Evolutionary conservation across 805 yeast species (phyloP), one percentile per base, ranked within the genome.

Genomic region (Tetrapisispora namnaoensis): DNA sequence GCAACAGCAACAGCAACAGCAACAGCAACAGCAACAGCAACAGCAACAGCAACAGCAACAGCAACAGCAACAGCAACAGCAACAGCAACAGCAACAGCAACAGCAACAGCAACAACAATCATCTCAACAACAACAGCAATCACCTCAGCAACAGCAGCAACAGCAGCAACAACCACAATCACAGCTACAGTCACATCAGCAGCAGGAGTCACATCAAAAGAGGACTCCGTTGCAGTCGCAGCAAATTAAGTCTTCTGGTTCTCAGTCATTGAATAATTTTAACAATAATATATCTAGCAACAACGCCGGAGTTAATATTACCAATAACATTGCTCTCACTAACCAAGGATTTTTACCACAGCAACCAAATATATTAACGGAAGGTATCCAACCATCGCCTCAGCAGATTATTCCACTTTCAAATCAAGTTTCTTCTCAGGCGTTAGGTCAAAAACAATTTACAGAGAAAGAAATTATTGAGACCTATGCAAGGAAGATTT

Each of bases 381-480:
- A 43, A 17, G 18, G 39, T 21, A 24, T 14, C 6, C 22, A 35
- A 20, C 2, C 20, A 1, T 34, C 11, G 5, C 6, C 13, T 16
- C 21, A 36, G n/a, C 22, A 37, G 6, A 18, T 18, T 44, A 4
- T 3, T 10, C 17, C 38, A 13, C 10, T 20, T 8, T 18, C 46
- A 20, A 43, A 27, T 2, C 39, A 21, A 11, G 27, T 16, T 11
- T 30, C 48, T 3, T 65, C 59, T 51, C 45, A 42, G 6, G 38
- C 49, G 16, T 20, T 42, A 5, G 32, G 32, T 14, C 59, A 56
- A 28, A 50, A 55, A 39, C 53, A 54, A n/a, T 51, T 49, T n/a
- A 55, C 62, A 5, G 65, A 61, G 47, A 53, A 58, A 13, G 67
- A 62, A 34, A 53, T 65, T 13, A 58, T 66, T 21, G 66, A 65